phyloP scores from a whole-genome alignment of 305 asterid genomes.

The Coffea humblotiana region DNA sequence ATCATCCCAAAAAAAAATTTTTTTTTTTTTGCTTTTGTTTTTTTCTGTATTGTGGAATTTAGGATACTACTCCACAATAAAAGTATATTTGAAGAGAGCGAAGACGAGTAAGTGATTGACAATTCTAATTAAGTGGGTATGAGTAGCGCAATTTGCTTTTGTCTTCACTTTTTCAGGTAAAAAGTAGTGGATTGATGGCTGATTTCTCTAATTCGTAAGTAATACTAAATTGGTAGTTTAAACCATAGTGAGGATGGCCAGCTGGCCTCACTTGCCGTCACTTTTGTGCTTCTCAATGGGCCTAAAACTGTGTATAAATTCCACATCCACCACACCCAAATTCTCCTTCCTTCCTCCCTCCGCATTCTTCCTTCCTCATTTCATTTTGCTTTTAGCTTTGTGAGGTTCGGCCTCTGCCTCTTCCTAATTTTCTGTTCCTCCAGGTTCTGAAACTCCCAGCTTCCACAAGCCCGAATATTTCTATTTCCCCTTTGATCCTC shows the following conservation, averaged over 20 bases:
- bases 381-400: background rate
- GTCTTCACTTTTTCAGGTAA: background rate
- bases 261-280: constrained; percentile 3
- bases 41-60: too few species aligned
- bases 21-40: too few species aligned
- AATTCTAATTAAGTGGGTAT: background rate
- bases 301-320: constrained; percentile 21
- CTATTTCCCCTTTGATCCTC: background rate
- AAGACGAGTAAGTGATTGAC: too few species aligned
- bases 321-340: constrained; percentile 2
- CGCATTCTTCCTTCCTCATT: background rate
- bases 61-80: too few species aligned
- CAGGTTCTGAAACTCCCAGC: constrained; percentile 15
- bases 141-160: background rate
- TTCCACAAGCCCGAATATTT: background rate
- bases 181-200: constrained; percentile 7
- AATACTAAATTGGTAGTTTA: background rate
- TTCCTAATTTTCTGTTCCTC: background rate
- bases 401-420: background rate
- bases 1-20: too few species aligned
- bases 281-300: background rate
- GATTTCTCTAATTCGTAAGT: background rate
- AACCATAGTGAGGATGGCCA: constrained; percentile 13
- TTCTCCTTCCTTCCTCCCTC: background rate
- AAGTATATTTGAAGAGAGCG: too few species aligned